Conservation (phyloP, 2,329 filamentous ascomycete species). For the Fusarium sp. region DNA sequence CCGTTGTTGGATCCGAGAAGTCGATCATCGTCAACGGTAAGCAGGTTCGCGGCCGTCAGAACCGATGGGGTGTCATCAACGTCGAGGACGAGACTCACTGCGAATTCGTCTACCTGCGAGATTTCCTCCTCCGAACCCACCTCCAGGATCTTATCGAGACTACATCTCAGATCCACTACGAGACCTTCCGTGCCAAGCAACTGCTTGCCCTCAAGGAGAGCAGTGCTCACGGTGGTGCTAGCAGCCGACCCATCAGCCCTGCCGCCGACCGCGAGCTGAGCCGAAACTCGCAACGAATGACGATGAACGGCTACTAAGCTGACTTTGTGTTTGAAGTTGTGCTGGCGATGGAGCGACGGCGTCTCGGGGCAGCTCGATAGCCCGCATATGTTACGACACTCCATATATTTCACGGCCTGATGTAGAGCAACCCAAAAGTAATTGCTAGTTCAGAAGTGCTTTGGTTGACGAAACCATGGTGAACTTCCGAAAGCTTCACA, state of each 20-base stretch:
- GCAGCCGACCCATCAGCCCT: constrained; percentile 90
- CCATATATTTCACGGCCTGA: constrained; percentile 48
- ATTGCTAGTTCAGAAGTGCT: constrained; percentile 39
- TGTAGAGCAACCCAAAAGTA: constrained; percentile 46
- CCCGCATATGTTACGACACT: constrained; percentile 48
- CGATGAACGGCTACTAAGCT: constrained; percentile 96
- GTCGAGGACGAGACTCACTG: constrained; percentile 99
- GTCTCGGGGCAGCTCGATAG: constrained; percentile 49
- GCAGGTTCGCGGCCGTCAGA: constrained; percentile 96
- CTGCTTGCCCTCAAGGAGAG: constrained; percentile 97
- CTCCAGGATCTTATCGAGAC: constrained; percentile 99
- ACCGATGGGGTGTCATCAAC: constrained; percentile 99
- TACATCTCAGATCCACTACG: constrained; percentile 99
- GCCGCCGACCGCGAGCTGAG: constrained; percentile 94
- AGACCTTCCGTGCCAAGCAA: constrained; percentile 99
- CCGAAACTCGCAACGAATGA: constrained; percentile 96
- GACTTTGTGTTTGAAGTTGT: constrained; percentile 47
- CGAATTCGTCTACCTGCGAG: constrained; percentile 98
- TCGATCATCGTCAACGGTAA: constrained; percentile 97
- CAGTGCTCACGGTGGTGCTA: constrained; percentile 84
- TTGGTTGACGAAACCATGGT: constrained; percentile 28
- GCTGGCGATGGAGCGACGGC: constrained; percentile 50
- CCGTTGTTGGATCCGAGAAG: constrained; percentile 97
- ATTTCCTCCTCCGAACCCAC: constrained; percentile 98
- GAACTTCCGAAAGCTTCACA: constrained; percentile 34